phyloP scores from a whole-genome alignment of 1,284 basidiomycete species.

The Ustilago curta region DNA sequence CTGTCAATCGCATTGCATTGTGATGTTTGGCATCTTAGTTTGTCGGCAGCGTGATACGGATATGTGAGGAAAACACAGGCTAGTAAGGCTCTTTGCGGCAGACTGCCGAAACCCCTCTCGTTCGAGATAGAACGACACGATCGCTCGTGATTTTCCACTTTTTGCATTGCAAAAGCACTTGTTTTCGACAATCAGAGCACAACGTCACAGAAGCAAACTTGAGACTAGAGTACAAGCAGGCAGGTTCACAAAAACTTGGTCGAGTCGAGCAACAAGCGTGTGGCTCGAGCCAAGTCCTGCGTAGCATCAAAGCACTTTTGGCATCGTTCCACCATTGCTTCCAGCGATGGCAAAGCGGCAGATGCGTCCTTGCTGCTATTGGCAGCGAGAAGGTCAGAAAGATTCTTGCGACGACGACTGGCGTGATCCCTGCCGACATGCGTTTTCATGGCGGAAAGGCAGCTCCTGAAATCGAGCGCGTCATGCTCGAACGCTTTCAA shows the following conservation, averaged over 20 bases:
- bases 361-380: constrained; percentile 2
- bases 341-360: constrained; percentile 14
- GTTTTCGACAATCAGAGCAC: not conserved
- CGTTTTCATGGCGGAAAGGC: constrained; percentile 29
- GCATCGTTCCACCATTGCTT: constrained; percentile 18
- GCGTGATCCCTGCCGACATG: constrained; percentile 17
- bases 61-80: not conserved
- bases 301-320: constrained; percentile 9
- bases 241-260: not conserved
- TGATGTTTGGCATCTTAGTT: too few relatives aligned
- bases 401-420: not conserved
- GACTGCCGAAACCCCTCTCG: constrained; percentile 2
- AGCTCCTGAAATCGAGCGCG: constrained; percentile 18
- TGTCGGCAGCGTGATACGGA: too few relatives aligned
- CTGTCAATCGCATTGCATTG: constrained; percentile 3
- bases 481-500: constrained; percentile 35
- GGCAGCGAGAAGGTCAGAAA: not conserved
- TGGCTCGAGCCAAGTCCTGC: constrained; percentile 14
- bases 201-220: not conserved
- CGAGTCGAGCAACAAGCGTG: constrained; percentile 8
- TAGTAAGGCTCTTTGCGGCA: constrained; percentile 1
- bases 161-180: not conserved
- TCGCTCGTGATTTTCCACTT: not conserved
- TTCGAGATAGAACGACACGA: too few relatives aligned
- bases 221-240: too few relatives aligned